Conservation (phyloP, 2,329 filamentous ascomycete species). For the Verticillium klebahnii region DNA sequence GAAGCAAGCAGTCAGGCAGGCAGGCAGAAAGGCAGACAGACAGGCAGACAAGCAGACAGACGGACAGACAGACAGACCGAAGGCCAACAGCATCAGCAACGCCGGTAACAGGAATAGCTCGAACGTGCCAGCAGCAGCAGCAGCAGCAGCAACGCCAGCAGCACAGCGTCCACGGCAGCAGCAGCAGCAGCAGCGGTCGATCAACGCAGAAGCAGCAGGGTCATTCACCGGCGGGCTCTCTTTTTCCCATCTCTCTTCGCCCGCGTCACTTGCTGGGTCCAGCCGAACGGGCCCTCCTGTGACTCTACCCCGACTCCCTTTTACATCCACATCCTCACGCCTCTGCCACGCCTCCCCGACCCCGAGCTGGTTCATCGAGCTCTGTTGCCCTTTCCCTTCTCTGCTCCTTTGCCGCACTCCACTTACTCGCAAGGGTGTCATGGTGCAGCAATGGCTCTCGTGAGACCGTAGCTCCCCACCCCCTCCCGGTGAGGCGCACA, state of each 20-base stretch:
- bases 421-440: slow-evolving; percentile 13
- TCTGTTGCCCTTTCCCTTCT: slow-evolving; percentile 10
- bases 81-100: slow-evolving; percentile 2
- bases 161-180: not conserved
- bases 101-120: not conserved
- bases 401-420: slow-evolving; percentile 11
- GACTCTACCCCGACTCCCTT: slow-evolving; percentile 13
- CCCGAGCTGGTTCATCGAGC: slow-evolving; percentile 9
- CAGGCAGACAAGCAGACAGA: not conserved
- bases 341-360: slow-evolving; percentile 2
- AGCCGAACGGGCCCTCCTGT: not conserved
- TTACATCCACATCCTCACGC: not conserved
- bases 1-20: not conserved
- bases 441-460: slow-evolving; percentile 25
- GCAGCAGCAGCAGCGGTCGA: not conserved
- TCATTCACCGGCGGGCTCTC: not conserved
- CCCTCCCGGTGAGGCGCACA: slow-evolving; percentile 16
- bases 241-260: slow-evolving; percentile 9
- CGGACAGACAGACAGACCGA: not conserved
- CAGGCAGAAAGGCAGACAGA: not conserved
- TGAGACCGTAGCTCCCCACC: slow-evolving; percentile 21
- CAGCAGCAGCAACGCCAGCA: not conserved
- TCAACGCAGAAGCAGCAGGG: slow-evolving; percentile 2
- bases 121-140: not conserved
- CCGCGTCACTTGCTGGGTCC: not conserved